Conservation (phyloP, 805 yeast genomes). For the Diddensiella caesifluorescens region DNA sequence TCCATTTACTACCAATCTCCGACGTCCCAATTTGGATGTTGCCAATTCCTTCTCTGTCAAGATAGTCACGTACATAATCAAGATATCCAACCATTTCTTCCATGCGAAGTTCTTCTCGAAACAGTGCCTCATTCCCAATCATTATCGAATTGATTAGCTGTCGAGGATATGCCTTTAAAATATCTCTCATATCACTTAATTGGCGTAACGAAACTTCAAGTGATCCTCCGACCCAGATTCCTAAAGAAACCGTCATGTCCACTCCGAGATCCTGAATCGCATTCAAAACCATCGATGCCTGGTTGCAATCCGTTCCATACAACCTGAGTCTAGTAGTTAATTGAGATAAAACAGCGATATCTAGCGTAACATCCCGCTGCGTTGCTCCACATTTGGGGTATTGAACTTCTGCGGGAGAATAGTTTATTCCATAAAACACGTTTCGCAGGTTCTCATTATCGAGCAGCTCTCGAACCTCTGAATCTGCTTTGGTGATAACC, state of each 20-base stretch:
- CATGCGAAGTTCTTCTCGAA: slow-evolving; percentile 44
- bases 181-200: slow-evolving; percentile 39
- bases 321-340: slow-evolving; percentile 54
- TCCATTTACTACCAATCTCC: slow-evolving; percentile 49
- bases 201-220: slow-evolving; percentile 43
- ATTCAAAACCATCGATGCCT: slow-evolving; percentile 46
- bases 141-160: slow-evolving; percentile 45
- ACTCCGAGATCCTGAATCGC: slow-evolving; percentile 47
- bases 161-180: slow-evolving; percentile 42
- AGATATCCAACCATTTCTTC: slow-evolving; percentile 40
- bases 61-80: slow-evolving; percentile 36
- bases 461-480: slow-evolving; percentile 38
- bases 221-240: slow-evolving; percentile 56
- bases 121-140: slow-evolving; percentile 61
- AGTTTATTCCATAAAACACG: slow-evolving; percentile 53
- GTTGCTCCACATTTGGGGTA: slow-evolving; percentile 51
- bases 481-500: slow-evolving; percentile 14
- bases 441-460: slow-evolving; percentile 30
- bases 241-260: slow-evolving; percentile 53
- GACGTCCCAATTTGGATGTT: slow-evolving; percentile 55
- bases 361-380: slow-evolving; percentile 46
- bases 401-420: slow-evolving; percentile 51
- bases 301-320: slow-evolving; percentile 59
- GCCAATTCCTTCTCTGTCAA: slow-evolving; percentile 33
- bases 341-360: slow-evolving; percentile 51